Conservation (phyloP, 768 basidiomycete genomes). For the Auricularia sp. region DNA sequence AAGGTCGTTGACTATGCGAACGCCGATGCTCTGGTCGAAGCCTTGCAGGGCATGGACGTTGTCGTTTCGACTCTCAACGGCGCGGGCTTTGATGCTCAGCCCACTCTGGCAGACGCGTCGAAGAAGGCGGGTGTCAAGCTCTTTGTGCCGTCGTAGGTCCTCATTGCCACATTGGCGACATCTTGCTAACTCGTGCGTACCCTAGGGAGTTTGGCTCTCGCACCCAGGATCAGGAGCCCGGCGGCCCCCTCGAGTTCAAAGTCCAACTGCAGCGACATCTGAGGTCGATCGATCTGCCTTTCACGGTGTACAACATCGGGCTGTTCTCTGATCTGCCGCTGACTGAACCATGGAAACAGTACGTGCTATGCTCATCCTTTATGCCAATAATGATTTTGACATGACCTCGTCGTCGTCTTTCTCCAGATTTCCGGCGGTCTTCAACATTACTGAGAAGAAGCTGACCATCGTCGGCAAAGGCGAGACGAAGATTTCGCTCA, state of each 20-base stretch:
- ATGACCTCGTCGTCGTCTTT: constrained; percentile 2
- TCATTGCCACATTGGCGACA: neutral
- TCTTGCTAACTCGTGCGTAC: neutral
- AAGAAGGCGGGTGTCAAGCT: constrained; percentile 20
- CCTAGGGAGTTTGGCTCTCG: neutral
- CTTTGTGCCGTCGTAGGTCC: constrained; percentile 17
- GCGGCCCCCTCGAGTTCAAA: neutral
- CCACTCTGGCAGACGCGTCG: constrained; percentile 10
- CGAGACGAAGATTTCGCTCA: constrained; percentile 8
- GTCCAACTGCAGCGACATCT: no score
- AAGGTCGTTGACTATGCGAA: neutral
- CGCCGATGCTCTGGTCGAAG: neutral
- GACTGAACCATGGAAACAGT: neutral
- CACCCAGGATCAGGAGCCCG: neutral
- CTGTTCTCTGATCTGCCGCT: constrained; percentile 6
- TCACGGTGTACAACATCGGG: constrained; percentile 9
- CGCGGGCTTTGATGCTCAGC: constrained; percentile 5
- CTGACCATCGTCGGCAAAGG: constrained; percentile 11
- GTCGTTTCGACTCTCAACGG: neutral
- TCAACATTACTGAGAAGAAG: constrained; percentile 11
- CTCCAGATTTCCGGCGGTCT: neutral
- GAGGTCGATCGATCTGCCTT: neutral
- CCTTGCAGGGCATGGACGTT: neutral
- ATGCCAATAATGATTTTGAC: neutral
- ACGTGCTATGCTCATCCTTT: neutral